Conservation (phyloP, 2,329 filamentous ascomycete species). For the Sclerotiophoma versabilis region DNA sequence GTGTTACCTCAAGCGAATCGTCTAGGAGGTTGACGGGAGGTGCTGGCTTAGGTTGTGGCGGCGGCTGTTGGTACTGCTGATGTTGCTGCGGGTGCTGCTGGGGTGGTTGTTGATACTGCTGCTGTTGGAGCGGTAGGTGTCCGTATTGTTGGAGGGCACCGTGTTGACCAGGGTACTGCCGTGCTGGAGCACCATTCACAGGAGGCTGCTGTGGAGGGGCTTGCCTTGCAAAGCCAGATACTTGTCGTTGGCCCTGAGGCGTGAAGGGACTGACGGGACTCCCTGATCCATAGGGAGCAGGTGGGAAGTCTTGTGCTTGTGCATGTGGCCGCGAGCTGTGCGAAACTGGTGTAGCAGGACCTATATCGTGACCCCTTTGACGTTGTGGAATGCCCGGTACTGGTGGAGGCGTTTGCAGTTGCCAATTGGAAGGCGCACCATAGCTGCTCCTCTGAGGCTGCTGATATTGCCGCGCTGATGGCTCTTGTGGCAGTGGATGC, state of each 20-base stretch:
- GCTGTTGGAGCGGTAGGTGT: constrained; percentile 20
- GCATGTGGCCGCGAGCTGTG: constrained; percentile 37
- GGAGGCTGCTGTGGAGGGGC: constrained; percentile 25
- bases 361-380: constrained; percentile 34
- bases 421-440: constrained; percentile 18
- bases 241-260: constrained; percentile 34
- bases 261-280: constrained; percentile 50
- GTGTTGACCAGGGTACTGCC: constrained; percentile 18
- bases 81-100: constrained; percentile 24
- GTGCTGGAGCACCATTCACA: constrained; percentile 20
- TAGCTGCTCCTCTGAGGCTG: constrained; percentile 31
- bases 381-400: constrained; percentile 26
- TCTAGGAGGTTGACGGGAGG: constrained; percentile 63
- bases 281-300: constrained; percentile 33
- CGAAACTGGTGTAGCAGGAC: constrained; percentile 38
- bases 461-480: constrained; percentile 23
- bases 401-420: constrained; percentile 22
- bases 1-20: constrained; percentile 66
- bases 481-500: constrained; percentile 38
- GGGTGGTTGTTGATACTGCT: constrained; percentile 22
- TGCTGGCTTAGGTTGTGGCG: constrained; percentile 35
- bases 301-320: constrained; percentile 34
- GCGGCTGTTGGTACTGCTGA: constrained; percentile 28
- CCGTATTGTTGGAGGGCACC: constrained; percentile 15
- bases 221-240: constrained; percentile 32